Evolutionary conservation across 139 green algal genomes (phyloP).

Genomic region (Ostreobium quekettii): DNA sequence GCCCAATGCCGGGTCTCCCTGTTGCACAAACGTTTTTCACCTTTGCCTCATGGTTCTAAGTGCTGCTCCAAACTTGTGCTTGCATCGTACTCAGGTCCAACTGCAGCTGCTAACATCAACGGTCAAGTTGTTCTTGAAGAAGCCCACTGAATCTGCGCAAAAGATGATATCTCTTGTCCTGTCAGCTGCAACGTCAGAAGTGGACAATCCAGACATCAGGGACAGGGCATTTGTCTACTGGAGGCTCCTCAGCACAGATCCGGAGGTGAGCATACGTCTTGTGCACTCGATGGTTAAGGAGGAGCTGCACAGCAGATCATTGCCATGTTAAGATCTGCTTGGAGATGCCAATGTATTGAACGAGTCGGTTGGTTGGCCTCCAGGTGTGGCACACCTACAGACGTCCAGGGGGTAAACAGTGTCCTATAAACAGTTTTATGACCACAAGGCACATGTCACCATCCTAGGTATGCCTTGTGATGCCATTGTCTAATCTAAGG

Average conservation of each 20-base stretch:
- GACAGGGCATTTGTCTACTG: constrained; percentile 99
- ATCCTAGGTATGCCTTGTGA: no score
- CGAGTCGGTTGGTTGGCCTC: no score
- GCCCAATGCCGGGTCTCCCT: background rate
- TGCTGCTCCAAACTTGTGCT: background rate
- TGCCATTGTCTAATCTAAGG: no score
- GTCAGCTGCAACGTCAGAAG: constrained; percentile 82
- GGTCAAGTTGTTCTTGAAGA: constrained; percentile 99
- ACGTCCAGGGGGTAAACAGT: no score
- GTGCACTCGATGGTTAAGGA: no score
- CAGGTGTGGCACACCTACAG: no score
- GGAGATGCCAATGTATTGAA: no score
- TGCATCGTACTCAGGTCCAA: constrained; percentile 60
- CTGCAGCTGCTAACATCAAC: constrained; percentile 95
- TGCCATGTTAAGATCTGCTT: no score
- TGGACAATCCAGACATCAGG: constrained; percentile 95
- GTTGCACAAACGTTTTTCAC: background rate
- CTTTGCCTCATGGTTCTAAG: background rate
- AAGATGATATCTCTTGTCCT: constrained; percentile 91
- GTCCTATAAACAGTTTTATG: no score
- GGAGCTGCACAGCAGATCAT: no score
- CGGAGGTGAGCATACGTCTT: constrained; percentile 74
- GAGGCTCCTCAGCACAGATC: constrained; percentile 91
- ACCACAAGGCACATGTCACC: no score
- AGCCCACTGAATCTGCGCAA: constrained; percentile 68